Percentiles rank a stretch among this genome's conserved stretches.
Evolutionary conservation across 1,284 basidiomycete species (phyloP).

Genomic region (Rhizoctonia solani): DNA sequence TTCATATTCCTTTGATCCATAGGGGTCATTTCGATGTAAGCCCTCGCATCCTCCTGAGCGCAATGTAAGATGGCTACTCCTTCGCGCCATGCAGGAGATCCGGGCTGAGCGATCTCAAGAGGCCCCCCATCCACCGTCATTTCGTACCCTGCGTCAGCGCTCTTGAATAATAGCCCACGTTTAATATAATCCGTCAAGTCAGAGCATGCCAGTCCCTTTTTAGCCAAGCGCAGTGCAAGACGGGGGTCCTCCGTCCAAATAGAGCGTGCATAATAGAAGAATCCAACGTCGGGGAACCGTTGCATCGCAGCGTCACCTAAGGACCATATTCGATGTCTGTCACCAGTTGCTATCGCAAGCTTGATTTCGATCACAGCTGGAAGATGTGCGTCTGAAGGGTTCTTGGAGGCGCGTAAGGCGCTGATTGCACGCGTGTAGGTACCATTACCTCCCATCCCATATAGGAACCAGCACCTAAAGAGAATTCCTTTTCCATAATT

Average conservation of each 20-base stretch:
- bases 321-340: neutral
- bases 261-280: slow-evolving; percentile 20
- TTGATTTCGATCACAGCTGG: slow-evolving; percentile 5
- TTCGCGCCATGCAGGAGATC: slow-evolving; percentile 24
- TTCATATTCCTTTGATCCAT: slow-evolving; percentile 31
- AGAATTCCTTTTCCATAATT: slow-evolving; percentile 15
- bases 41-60: slow-evolving; percentile 22
- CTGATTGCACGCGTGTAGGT: slow-evolving; percentile 9
- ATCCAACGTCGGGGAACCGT: slow-evolving; percentile 13
- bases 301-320: neutral
- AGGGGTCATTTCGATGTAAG: slow-evolving; percentile 30
- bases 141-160: slow-evolving; percentile 17
- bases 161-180: slow-evolving; percentile 13
- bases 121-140: slow-evolving; percentile 23
- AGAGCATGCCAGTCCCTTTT: slow-evolving; percentile 20
- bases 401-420: neutral
- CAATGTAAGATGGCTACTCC: slow-evolving; percentile 24
- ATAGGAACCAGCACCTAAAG: slow-evolving; percentile 1
- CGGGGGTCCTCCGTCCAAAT: slow-evolving; percentile 25
- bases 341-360: slow-evolving; percentile 1
- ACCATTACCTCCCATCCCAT: neutral
- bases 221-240: neutral
- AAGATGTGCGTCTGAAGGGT: slow-evolving; percentile 21
- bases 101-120: slow-evolving; percentile 1
- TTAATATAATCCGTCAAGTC: slow-evolving; percentile 27